Evolutionary conservation across 2,329 filamentous ascomycete genomes (phyloP), one percentile per base, ranked within the genome.

Genomic region (Penicillium sp.): DNA sequence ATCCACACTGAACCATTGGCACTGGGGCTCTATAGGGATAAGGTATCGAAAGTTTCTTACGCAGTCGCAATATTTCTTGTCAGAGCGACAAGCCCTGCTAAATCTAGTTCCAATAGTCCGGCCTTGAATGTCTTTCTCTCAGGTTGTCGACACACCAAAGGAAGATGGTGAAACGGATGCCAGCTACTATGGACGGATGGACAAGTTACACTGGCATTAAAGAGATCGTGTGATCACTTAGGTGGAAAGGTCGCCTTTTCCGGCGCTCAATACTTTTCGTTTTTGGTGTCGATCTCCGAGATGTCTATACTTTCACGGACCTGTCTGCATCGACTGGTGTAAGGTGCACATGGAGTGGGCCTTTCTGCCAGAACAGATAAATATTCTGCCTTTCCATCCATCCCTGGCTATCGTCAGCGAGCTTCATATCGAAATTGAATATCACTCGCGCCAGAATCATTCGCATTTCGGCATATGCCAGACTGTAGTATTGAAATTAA

Each of bases 391-490:
- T 35, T 7, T 63, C 60, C 12, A 76, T 61, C 78, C 79, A 81
- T 26, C 68, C 58, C 4, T 60, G 37, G 33, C 69, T 69, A 15
- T 74, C 69, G 4, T 75, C 65, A 1, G 69, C 70, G 25, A 81
- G 65, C 35, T 67, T 63, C 56, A 81, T 53, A 53, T 83, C 80
- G 59, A 82, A 83, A 49, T 78, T 79, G 67, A 73, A 82, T 1
- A 83, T 58, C 5, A 83, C 59, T 3, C 74, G 75, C 0, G 77
- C 75, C 6, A 83, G 62, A 33, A 82, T 77, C 6, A 81, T 64
- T 4, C 80, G 72, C 73, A 82, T 79, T 61, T 83, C 80, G n/a
- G 76, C 70, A 51, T 80, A 80, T 2, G 79, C 79, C 31, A 83
- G 67, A 53, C 78, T 81, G 45, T 37, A 18, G 2, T 2, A 26